phyloP scores from a whole-genome alignment of 257 asterid genomes.

The Penstemon newberryi region DNA sequence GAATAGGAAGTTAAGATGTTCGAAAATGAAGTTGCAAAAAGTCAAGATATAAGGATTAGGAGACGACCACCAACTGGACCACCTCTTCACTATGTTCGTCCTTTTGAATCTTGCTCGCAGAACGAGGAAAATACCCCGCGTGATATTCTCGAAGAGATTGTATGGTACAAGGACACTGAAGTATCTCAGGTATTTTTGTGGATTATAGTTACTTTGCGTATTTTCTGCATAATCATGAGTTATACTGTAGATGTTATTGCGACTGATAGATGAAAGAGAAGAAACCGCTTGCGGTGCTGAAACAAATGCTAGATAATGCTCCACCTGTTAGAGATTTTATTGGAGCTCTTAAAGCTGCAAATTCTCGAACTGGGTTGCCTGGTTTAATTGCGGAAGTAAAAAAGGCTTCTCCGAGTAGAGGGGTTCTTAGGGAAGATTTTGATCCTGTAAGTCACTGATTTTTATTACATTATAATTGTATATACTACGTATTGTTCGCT shows the following conservation, averaged over 20 bases:
- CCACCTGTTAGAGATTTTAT: conserved; percentile 73
- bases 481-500: too few species aligned
- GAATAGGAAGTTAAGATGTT: conserved; percentile 70
- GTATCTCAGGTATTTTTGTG: conserved; percentile 53
- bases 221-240: neutral
- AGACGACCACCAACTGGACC: conserved; percentile 82
- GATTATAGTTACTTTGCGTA: neutral
- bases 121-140: conserved; percentile 82
- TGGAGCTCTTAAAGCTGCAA: conserved; percentile 75
- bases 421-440: conserved; percentile 76
- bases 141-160: conserved; percentile 81
- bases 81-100: conserved; percentile 80
- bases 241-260: conserved; percentile 17
- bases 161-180: conserved; percentile 79
- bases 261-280: conserved; percentile 66
- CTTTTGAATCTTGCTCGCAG: conserved; percentile 76
- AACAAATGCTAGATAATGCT: conserved; percentile 46
- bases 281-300: conserved; percentile 51
- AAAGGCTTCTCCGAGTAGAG: conserved; percentile 95
- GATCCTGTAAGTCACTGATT: conserved; percentile 65
- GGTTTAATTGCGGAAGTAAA: conserved; percentile 91
- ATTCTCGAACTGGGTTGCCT: conserved; percentile 67
- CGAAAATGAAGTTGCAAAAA: conserved; percentile 65
- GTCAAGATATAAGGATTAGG: conserved; percentile 77
- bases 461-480: neutral